These are phyloP conservation scores for Penicillium ucsense DNA, from an alignment of 495 filamentous ascomycete genomes.

Conservation along the genomic window DNA sequence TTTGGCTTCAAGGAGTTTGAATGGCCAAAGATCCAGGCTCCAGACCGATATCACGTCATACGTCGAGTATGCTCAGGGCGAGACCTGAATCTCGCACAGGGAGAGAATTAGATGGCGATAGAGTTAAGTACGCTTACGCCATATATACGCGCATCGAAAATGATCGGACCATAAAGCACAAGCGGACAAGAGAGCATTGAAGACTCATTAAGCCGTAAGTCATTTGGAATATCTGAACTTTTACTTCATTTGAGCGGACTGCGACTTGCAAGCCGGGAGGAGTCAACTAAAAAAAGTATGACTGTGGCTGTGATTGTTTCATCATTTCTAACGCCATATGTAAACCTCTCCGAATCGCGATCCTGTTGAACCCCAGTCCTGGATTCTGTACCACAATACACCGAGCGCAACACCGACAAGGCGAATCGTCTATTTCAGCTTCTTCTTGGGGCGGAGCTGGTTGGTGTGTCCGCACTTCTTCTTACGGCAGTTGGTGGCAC, in stretches of 20 bases:
- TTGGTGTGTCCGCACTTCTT: conserved; percentile 99
- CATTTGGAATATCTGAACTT: conserved; percentile 28
- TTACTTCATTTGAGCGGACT: conserved; percentile 33
- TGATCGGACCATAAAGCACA: not conserved
- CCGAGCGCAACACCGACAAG: conserved; percentile 35
- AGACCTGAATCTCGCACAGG: no score
- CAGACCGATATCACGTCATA: no score
- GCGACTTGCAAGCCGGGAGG: conserved; percentile 31
- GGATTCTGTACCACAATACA: conserved; percentile 31
- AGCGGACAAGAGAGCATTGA: not conserved
- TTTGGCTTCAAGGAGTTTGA: no score
- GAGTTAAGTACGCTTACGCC: no score
- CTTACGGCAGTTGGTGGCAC: conserved; percentile 99
- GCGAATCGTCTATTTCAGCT: conserved; percentile 79
- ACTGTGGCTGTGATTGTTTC: conserved; percentile 36
- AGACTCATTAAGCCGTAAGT: not conserved
- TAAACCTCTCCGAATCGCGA: conserved; percentile 35
- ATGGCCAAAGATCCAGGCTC: no score
- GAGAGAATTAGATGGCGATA: no score
- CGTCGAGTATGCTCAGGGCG: no score
- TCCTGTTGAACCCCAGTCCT: conserved; percentile 26
- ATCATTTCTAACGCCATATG: conserved; percentile 40
- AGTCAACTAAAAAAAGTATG: conserved; percentile 34
- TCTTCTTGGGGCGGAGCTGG: conserved; percentile 99
- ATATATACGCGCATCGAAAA: no score